phyloP scores from a whole-genome alignment of 1,284 basidiomycete genomes.

The Caloboletus firmus region DNA sequence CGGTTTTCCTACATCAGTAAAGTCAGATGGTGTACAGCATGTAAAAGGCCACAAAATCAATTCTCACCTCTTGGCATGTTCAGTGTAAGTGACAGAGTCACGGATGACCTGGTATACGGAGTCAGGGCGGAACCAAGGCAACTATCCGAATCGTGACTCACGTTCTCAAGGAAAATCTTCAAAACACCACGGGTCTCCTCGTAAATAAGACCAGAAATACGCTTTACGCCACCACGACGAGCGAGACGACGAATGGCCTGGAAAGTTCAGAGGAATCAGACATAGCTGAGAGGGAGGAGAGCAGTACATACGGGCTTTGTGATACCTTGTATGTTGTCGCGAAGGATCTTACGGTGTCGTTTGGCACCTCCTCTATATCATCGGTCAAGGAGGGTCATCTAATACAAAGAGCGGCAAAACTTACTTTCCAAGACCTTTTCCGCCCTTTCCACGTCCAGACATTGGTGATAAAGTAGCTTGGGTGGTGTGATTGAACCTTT shows the following conservation, averaged over 20 bases:
- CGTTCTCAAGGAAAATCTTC: slow-evolving; percentile 78
- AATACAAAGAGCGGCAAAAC: slow-evolving; percentile 16
- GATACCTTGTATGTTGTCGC: slow-evolving; percentile 77
- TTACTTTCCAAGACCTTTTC: slow-evolving; percentile 38
- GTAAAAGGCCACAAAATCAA: neutral
- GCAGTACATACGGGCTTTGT: slow-evolving; percentile 62
- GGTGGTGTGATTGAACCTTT: slow-evolving; percentile 4
- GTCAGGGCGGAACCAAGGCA: slow-evolving; percentile 6
- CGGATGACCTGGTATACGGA: slow-evolving; percentile 81
- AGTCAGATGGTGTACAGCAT: slow-evolving; percentile 9
- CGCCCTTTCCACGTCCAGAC: slow-evolving; percentile 48
- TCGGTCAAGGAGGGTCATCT: slow-evolving; percentile 40
- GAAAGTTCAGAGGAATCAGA: slow-evolving; percentile 4
- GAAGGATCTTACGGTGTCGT: slow-evolving; percentile 70
- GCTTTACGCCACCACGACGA: slow-evolving; percentile 84
- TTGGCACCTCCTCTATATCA: slow-evolving; percentile 76
- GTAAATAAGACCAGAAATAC: slow-evolving; percentile 83
- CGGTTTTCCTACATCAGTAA: slow-evolving; percentile 61
- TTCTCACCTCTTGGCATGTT: slow-evolving; percentile 76
- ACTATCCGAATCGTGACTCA: slow-evolving; percentile 12
- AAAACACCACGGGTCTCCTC: slow-evolving; percentile 83
- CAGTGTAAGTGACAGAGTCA: slow-evolving; percentile 89
- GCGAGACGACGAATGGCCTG: slow-evolving; percentile 85
- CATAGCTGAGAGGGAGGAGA: slow-evolving; percentile 58
- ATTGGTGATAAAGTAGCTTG: slow-evolving; percentile 27